These are phyloP conservation scores for Noccaea caerulescens DNA, from an alignment of 345 rosid species.

Conservation along the genomic window DNA sequence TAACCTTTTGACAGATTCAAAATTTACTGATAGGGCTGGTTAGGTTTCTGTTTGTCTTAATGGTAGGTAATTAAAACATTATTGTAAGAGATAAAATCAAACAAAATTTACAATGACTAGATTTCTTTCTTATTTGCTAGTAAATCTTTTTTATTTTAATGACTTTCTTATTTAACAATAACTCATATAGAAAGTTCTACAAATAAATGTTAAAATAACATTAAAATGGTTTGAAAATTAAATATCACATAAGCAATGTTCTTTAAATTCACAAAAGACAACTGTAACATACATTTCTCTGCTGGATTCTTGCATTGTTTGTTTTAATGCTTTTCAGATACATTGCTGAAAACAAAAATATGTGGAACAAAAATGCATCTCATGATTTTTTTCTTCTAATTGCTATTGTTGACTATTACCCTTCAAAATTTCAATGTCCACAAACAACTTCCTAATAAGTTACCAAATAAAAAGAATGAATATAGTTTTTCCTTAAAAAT, in stretches of 20 bases:
- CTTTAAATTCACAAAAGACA: too few species aligned
- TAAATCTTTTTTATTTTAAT: neutral
- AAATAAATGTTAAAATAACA: neutral
- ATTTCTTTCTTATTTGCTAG: neutral
- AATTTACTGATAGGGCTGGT: conserved; percentile 12
- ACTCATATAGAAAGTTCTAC: neutral
- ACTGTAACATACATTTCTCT: neutral
- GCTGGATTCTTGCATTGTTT: neutral
- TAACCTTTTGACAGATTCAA: conserved; percentile 39
- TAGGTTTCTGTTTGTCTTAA: neutral
- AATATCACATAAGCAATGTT: too few species aligned
- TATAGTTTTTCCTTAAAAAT: neutral
- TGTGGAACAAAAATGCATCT: neutral
- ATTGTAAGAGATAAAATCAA: neutral
- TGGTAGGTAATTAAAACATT: neutral
- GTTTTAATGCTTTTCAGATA: neutral
- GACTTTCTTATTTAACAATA: too few species aligned
- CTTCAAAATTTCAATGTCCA: neutral
- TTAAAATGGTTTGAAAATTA: too few species aligned
- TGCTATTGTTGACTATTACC: neutral
- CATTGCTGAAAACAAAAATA: neutral
- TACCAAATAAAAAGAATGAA: neutral
- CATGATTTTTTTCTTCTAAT: neutral
- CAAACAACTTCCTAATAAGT: neutral
- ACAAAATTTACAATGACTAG: neutral